Conservation (phyloP, 2,329 filamentous ascomycete genomes). For the Cephalotrichum gorgonifer region DNA sequence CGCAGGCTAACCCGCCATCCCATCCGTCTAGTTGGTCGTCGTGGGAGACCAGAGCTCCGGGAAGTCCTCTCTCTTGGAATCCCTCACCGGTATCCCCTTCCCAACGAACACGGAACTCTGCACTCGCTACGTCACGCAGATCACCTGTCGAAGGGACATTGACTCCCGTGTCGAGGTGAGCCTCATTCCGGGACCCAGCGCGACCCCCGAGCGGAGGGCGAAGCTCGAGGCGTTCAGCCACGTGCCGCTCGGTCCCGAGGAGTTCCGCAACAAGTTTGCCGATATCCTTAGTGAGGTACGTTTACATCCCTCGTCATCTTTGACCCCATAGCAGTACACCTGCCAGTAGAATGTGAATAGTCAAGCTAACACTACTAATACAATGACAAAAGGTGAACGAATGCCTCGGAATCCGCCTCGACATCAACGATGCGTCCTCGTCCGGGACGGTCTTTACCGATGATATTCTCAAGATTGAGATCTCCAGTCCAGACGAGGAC, state of each 20-base stretch:
- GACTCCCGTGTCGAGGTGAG: conserved; percentile 23
- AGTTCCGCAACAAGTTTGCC: conserved; percentile 22
- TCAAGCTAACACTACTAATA: background rate
- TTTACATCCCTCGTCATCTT: too few relatives aligned
- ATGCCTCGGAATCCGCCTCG: conserved; percentile 30
- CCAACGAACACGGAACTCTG: conserved; percentile 17
- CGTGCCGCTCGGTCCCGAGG: background rate
- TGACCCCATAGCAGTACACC: too few relatives aligned
- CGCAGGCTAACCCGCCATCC: background rate
- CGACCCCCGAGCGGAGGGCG: conserved; percentile 8
- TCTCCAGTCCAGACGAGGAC: conserved; percentile 11
- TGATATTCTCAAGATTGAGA: conserved; percentile 12
- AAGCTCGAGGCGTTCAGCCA: conserved; percentile 5
- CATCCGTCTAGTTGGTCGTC: conserved; percentile 15
- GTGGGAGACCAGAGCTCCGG: conserved; percentile 22
- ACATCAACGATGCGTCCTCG: background rate
- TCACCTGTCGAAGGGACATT: conserved; percentile 8
- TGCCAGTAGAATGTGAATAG: too few relatives aligned
- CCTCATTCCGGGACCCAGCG: conserved; percentile 24
- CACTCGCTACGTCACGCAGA: conserved; percentile 19
- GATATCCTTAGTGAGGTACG: conserved; percentile 20
- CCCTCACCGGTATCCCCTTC: conserved; percentile 20
- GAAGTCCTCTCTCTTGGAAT: conserved; percentile 21
- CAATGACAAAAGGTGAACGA: conserved; percentile 25
- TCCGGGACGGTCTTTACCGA: conserved; percentile 14